A percentile compares a stretch with the other conserved stretches of the same genome.
phyloP scores from a whole-genome alignment of 768 basidiomycete genomes.

The Termitomyces sp. region DNA sequence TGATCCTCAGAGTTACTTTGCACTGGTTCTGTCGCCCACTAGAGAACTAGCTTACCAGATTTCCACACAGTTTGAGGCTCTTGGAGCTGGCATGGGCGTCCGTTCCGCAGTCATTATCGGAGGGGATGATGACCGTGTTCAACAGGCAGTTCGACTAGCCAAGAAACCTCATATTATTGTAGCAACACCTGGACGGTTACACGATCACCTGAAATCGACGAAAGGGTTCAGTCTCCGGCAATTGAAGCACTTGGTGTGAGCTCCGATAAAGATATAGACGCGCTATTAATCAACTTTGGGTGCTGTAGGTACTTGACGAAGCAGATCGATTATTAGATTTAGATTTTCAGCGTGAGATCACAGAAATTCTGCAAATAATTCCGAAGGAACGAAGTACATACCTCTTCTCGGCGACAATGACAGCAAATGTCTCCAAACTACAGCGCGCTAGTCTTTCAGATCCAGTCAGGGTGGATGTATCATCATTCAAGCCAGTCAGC shows the following conservation, averaged over 20 bases:
- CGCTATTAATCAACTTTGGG: neutral
- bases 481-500: slow-evolving; percentile 63
- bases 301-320: slow-evolving; percentile 83
- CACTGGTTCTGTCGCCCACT: slow-evolving; percentile 89
- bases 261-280: neutral
- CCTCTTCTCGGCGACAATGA: slow-evolving; percentile 97
- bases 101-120: slow-evolving; percentile 86
- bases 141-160: slow-evolving; percentile 83
- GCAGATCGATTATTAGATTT: slow-evolving; percentile 91
- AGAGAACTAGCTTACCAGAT: slow-evolving; percentile 96
- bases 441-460: slow-evolving; percentile 88
- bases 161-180: slow-evolving; percentile 92
- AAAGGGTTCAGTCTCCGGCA: slow-evolving; percentile 87
- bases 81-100: slow-evolving; percentile 91
- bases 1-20: slow-evolving; percentile 85
- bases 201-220: slow-evolving; percentile 92
- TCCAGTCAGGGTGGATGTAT: slow-evolving; percentile 89
- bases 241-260: slow-evolving; percentile 78
- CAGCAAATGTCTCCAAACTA: slow-evolving; percentile 91
- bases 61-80: slow-evolving; percentile 86
- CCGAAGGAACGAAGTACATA: slow-evolving; percentile 91
- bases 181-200: slow-evolving; percentile 86
- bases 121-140: slow-evolving; percentile 86
- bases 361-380: slow-evolving; percentile 90
- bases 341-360: slow-evolving; percentile 91